Evolutionary conservation across 345 rosid genomes (phyloP).

Genomic region (Rhodomyrtus tomentosa): DNA sequence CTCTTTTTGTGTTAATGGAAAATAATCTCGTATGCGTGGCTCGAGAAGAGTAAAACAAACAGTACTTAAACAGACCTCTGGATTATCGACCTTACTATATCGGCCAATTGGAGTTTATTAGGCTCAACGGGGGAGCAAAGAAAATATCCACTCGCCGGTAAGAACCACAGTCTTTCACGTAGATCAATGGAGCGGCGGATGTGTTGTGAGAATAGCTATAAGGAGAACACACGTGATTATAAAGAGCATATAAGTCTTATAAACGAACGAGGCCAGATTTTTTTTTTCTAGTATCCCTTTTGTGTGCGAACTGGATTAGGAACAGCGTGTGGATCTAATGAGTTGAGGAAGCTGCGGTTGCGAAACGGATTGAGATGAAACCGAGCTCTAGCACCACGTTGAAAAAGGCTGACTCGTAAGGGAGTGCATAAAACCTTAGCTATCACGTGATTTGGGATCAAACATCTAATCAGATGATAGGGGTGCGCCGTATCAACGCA

Average conservation of each 20-base stretch:
- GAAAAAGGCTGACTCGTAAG: background rate
- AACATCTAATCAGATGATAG: too few species aligned
- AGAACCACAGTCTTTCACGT: background rate
- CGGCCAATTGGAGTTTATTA: background rate
- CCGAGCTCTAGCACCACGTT: background rate
- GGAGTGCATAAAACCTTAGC: background rate
- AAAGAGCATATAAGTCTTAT: background rate
- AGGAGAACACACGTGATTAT: background rate
- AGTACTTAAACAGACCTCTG: background rate
- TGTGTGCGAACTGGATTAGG: background rate
- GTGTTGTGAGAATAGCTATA: background rate
- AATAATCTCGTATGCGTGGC: slow-evolving; percentile 26
- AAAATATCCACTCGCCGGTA: background rate
- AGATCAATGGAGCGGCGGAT: background rate
- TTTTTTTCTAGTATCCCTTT: background rate
- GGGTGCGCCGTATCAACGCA: too few species aligned
- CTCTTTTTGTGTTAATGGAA: background rate
- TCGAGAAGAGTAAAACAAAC: slow-evolving; percentile 24
- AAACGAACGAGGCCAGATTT: background rate
- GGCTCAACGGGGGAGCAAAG: background rate
- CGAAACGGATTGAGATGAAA: background rate
- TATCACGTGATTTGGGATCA: background rate
- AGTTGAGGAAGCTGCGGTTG: background rate
- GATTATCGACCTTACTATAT: background rate
- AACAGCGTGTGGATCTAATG: fast-evolving